phyloP scores from a whole-genome alignment of 352 stramenopile species.

The Phytophthora hybrid region DNA sequence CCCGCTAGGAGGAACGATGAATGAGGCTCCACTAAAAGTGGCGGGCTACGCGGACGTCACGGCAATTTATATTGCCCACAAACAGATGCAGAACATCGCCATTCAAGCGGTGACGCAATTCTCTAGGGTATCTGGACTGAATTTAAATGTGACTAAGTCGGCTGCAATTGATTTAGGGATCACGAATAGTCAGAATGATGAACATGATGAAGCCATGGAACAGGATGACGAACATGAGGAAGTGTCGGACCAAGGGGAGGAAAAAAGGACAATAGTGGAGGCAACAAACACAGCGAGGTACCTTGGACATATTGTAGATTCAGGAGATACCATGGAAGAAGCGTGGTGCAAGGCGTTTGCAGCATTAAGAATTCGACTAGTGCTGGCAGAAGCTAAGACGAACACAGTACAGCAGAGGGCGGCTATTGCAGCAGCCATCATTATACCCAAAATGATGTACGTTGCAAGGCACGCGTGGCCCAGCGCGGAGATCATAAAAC shows the following conservation, averaged over 20 bases:
- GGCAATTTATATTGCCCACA: not conserved
- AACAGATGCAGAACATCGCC: not conserved
- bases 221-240: too few relatives aligned
- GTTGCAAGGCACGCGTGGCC: slow-evolving; percentile 13
- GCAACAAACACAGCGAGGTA: not conserved
- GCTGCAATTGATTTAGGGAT: too few relatives aligned
- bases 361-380: not conserved
- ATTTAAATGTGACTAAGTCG: too few relatives aligned
- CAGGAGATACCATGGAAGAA: not conserved
- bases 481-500: not conserved
- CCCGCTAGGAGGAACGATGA: not conserved
- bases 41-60: slow-evolving; percentile 17
- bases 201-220: too few relatives aligned
- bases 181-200: too few relatives aligned
- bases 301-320: not conserved
- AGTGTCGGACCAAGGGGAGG: too few relatives aligned
- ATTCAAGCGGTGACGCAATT: too few relatives aligned
- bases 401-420: not conserved
- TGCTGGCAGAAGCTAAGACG: not conserved
- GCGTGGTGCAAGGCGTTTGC: not conserved
- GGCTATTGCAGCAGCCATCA: slow-evolving; percentile 3
- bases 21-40: not conserved
- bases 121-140: too few relatives aligned
- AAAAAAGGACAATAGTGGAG: not conserved
- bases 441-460: slow-evolving; percentile 9